Evolutionary conservation across 2,329 filamentous ascomycete species (phyloP), one percentile per base, ranked within the genome.

Genomic region (Emydomyces testavorans): DNA sequence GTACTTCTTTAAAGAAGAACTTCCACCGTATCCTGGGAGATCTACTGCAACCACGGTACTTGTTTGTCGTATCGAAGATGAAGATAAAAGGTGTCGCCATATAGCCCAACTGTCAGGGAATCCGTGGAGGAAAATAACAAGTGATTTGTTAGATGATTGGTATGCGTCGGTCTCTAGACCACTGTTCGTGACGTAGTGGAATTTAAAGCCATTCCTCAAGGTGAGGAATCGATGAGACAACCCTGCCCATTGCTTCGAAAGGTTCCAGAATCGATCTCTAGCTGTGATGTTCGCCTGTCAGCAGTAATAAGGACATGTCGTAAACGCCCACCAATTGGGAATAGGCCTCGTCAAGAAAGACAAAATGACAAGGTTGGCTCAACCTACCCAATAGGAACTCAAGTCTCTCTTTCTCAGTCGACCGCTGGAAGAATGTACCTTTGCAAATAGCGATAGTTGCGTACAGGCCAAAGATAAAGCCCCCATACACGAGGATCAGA

Each of bases 71-170:
- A 71, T 55, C 7, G 61, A 55, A 6, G 63, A 50, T 0, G 69
- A 70, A 32, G 60, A 59, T 16, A 78, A 60, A 20, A 76, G 59
- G 43, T 71, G 62, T 38, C 68, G 67, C 74, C 75, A 80, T 44
- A 79, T 61, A 8, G 71, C 65, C 61, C 68, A 77, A 48, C 74
- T 77, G 54, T 80, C 76, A 5, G 77, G 77, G 50, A 78, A 80
- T 31, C 77, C 76, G 58, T 79, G 76, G 15, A 79, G 62, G 54
- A 78, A 74, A 34, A 79, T 67, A 20, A 75, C 65, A 13, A 78
- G 58, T 0, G 66, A 64, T 44, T 61, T 66, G 43, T 20, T 39
- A 52, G 55, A 48, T 47, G 15, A 7, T 20, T 31, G 18, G 15
- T 32, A 52, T 16, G 48, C 51, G 11, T 34, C 46, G 59, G 61